Evolutionary conservation across 2,329 filamentous ascomycete genomes (phyloP), one percentile per base, ranked within the genome.

Genomic region (Zarea fungicola): DNA sequence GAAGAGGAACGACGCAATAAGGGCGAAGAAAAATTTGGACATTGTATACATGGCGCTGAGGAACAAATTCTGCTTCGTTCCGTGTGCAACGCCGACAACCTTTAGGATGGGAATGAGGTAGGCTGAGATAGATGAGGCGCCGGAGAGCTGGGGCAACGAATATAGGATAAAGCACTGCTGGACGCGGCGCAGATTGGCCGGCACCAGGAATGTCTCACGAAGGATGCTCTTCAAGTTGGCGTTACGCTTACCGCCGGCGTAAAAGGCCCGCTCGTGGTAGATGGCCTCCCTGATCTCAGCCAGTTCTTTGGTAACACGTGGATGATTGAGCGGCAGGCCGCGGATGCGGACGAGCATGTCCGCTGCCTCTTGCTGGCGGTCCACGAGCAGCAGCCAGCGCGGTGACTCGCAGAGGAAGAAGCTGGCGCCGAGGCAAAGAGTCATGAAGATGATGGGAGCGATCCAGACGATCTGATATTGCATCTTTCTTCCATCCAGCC

Each of bases 31-130:
- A 47, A 75, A 67, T 54, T 73, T 75, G 32, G 68, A 59, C 37
- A 74, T 55, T 9, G 61, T 62, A 44, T 74, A 74, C 58, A 75
- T 70, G 45, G 63, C 66, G 1, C 61, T 67, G 2, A 72, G 56
- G 39, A 73, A 69, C 7, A 75, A 59, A 18, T 56, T 63, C 1
- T 60, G 55, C 0, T 57, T 58, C 0, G 62, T 63, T 1, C 59
- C 60, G 2, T 62, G 55, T 1, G 51, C 54, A 2, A 62, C 26
- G 2, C 70, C 70, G 6, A 71, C 54, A 10, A 74, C 48, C 2
- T 55, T 61, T 36, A 75, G 49, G 31, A 75, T 68, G 1, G 70
- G 65, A 0, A 74, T 62, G 6, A 74, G 58, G 52, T 76, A 71
- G 11, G 65, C 58, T 0, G 70, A 71, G 40, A 76, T 67, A 2